A percentile compares a stretch with the other conserved stretches of the same genome.
Conservation (phyloP, 169 alveolate species). For the Hammondia hammondi region DNA sequence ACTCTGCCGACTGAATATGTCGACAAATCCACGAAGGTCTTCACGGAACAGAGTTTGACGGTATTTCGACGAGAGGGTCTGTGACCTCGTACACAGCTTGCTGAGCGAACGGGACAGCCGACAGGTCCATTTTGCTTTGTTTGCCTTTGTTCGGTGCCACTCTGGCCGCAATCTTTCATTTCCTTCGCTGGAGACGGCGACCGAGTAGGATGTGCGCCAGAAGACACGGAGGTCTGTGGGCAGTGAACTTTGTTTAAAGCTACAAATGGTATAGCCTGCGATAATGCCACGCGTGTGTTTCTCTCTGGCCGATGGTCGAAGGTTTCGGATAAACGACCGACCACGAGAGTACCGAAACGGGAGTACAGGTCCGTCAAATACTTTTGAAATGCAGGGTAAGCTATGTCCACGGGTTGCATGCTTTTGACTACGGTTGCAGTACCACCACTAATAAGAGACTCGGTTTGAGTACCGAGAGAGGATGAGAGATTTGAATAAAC, state of each 20-base stretch:
- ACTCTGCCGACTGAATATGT: background rate
- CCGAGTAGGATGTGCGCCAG: background rate
- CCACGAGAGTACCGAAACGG: background rate
- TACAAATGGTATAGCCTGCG: background rate
- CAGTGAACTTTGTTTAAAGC: background rate
- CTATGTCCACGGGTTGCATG: too few species aligned
- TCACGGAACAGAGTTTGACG: background rate
- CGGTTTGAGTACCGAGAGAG: too few species aligned
- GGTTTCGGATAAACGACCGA: background rate
- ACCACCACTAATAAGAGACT: too few species aligned
- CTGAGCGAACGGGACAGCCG: background rate
- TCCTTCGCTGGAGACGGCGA: background rate
- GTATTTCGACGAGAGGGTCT: background rate
- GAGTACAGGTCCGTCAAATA: background rate
- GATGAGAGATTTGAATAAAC: too few species aligned
- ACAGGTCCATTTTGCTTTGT: background rate
- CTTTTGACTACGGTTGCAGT: too few species aligned
- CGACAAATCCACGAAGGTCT: background rate
- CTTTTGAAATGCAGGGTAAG: background rate
- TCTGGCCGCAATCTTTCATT: background rate
- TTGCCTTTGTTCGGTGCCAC: background rate
- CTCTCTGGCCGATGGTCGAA: too few species aligned
- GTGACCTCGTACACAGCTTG: background rate
- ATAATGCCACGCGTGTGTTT: too few species aligned
- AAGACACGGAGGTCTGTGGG: too few species aligned